These are phyloP conservation scores for Colletotrichum coccodes DNA, from an alignment of 2,329 filamentous ascomycete species.

Conservation along the genomic window DNA sequence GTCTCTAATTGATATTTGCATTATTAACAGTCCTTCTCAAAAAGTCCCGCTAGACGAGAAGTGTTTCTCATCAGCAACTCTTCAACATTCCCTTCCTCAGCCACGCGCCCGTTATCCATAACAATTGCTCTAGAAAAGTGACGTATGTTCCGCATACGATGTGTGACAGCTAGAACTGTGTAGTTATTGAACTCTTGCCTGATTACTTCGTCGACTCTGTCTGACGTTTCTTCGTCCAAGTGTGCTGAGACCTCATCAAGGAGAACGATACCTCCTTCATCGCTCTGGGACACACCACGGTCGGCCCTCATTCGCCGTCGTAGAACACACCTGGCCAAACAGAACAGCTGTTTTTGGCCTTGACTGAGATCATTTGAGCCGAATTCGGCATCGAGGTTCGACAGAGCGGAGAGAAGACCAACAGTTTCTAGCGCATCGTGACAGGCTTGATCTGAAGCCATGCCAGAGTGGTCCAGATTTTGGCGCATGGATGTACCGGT, in stretches of 20 bases:
- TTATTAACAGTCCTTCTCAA: neutral
- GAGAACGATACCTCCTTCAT: constrained; percentile 38
- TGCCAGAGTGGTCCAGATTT: constrained; percentile 54
- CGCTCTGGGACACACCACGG: neutral
- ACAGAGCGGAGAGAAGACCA: constrained; percentile 31
- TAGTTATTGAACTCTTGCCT: constrained; percentile 41
- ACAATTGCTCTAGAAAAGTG: constrained; percentile 56
- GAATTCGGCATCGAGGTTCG: neutral
- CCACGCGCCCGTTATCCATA: constrained; percentile 36
- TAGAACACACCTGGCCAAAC: constrained; percentile 69
- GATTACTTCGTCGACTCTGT: constrained; percentile 42
- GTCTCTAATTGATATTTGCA: neutral
- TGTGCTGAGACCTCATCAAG: constrained; percentile 46
- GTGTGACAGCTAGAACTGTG: constrained; percentile 58
- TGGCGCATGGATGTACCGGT: constrained; percentile 45
- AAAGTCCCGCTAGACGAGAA: neutral
- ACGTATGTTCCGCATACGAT: constrained; percentile 53
- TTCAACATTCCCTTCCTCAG: constrained; percentile 33
- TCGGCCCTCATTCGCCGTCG: constrained; percentile 44
- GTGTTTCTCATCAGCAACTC: neutral
- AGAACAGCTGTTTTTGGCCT: constrained; percentile 73
- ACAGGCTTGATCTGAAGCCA: constrained; percentile 41
- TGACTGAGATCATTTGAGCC: constrained; percentile 53
- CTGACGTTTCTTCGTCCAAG: constrained; percentile 44
- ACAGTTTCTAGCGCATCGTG: constrained; percentile 47